Conservation (phyloP, 305 asterid genomes). For the Nicotiana rustica region DNA sequence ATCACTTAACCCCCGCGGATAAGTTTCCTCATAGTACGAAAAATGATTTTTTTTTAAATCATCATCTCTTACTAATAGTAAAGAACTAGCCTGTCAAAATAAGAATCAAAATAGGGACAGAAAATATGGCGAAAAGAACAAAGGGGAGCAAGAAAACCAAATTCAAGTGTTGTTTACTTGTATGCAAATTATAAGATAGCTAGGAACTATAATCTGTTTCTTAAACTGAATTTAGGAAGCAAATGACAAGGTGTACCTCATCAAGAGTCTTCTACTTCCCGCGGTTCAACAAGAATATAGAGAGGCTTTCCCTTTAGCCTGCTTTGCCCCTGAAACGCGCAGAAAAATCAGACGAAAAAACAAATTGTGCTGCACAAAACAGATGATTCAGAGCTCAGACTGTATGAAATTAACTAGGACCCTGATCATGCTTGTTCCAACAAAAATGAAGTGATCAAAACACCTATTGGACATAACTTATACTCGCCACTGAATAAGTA, state of each 20-base stretch:
- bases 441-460: not conserved
- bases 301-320: constrained; percentile 74
- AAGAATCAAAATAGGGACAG: not conserved
- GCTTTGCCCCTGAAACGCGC: constrained; percentile 53
- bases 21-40: not conserved
- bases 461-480: not conserved
- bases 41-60: too few relatives aligned
- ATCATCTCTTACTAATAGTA: not conserved
- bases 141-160: not conserved
- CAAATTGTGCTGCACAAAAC: not conserved
- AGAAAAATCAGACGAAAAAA: not conserved
- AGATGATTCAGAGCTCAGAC: not conserved
- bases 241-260: constrained; percentile 42
- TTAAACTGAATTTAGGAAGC: constrained; percentile 2
- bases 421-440: not conserved
- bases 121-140: not conserved
- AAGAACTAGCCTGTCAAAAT: not conserved
- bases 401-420: not conserved
- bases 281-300: constrained; percentile 82
- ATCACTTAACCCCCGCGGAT: not conserved
- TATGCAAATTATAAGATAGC: not conserved
- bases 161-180: not conserved
- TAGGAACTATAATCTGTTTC: not conserved
- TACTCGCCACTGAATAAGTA: not conserved
- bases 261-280: constrained; percentile 46